Evolutionary conservation across 1,284 basidiomycete genomes (phyloP).

Genomic region (Taiwanofungus camphoratus): DNA sequence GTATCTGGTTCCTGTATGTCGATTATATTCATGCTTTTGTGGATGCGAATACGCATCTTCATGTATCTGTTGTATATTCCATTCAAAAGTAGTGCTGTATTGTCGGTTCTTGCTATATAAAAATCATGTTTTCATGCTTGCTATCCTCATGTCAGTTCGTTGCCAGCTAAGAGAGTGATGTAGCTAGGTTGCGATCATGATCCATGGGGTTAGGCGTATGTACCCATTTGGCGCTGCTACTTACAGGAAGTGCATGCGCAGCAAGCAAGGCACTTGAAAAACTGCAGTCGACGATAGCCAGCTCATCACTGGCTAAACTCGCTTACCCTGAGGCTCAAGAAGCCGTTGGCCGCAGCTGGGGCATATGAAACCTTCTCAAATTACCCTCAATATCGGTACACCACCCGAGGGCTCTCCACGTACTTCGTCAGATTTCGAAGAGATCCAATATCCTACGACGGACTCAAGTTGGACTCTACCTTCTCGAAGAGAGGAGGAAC

Average conservation of each 20-base stretch:
- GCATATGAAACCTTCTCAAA: slow-evolving; percentile 57
- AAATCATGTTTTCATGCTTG: too few relatives aligned
- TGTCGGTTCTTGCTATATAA: slow-evolving; percentile 7
- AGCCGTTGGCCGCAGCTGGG: too few relatives aligned
- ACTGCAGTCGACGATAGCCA: too few relatives aligned
- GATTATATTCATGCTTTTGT: slow-evolving; percentile 9
- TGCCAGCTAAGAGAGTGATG: too few relatives aligned
- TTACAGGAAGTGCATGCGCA: too few relatives aligned
- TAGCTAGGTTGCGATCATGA: too few relatives aligned
- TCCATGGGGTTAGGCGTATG: too few relatives aligned
- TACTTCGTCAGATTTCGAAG: slow-evolving; percentile 64
- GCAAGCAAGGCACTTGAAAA: too few relatives aligned
- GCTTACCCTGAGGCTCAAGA: not conserved
- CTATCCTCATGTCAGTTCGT: too few relatives aligned
- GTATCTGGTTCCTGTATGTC: slow-evolving; percentile 9
- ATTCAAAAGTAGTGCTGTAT: slow-evolving; percentile 23
- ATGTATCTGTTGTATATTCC: slow-evolving; percentile 22
- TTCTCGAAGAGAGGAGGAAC: slow-evolving; percentile 41
- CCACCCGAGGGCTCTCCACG: slow-evolving; percentile 33
- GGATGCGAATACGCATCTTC: too few relatives aligned
- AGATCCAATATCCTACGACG: slow-evolving; percentile 51
- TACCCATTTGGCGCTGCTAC: too few relatives aligned
- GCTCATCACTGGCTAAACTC: not conserved
- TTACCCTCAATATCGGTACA: slow-evolving; percentile 65
- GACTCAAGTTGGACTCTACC: slow-evolving; percentile 31